Base-by-base conservation (phyloP, 768 basidiomycete genomes). In the Leccinellum albellum region DNA sequence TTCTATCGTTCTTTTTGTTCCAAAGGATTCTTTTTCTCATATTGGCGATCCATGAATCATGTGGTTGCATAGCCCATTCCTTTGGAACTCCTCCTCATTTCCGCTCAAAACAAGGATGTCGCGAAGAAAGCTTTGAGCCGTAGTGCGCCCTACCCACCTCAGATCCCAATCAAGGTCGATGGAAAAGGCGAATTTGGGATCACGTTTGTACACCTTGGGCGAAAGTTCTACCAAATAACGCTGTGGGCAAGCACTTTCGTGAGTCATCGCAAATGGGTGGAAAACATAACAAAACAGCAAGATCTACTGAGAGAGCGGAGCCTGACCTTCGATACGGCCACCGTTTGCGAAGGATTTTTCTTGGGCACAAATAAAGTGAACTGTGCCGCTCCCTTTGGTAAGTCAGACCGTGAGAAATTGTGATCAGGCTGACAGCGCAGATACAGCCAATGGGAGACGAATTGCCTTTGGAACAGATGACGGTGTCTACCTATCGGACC, bases 401-500 rank as follows among this genome's bases (percentile, higher is more conserved):
- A 76, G 94, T 86, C n/a, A 33, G 57, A 33, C n/a, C 20, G 4
- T 31, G 32, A 44, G 40, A 7, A 20, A 0, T 20, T 24, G n/a
- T 7, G 53, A 24, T 15, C 20, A 3, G 47, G 29, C 54, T 64
- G 51, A 61, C 17, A 26, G 33, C 60, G 13, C 61, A 10, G 45
- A 54, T 50, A 33, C 70, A 97, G 95, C 82, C 66, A 83, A 82
- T 55, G 96, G 94, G 13, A 78, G 88, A 64, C 82, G 87, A 55
- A 86, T 97, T 63, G 94, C 91, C 9, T 98, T 95, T 72, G 97
- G 96, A n/a, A 96, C 96, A 4, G 91, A 95, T 65, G 94, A 98
- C 61, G 97, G 97, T 24, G 89, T 99, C 24, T 99, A 98, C 70
- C 81, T 98, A 58, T 93, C 93, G 26, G 92, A 98, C 70, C 76